Conservation (phyloP, 2,329 filamentous ascomycete species). For the Fusarium armeniacum region DNA sequence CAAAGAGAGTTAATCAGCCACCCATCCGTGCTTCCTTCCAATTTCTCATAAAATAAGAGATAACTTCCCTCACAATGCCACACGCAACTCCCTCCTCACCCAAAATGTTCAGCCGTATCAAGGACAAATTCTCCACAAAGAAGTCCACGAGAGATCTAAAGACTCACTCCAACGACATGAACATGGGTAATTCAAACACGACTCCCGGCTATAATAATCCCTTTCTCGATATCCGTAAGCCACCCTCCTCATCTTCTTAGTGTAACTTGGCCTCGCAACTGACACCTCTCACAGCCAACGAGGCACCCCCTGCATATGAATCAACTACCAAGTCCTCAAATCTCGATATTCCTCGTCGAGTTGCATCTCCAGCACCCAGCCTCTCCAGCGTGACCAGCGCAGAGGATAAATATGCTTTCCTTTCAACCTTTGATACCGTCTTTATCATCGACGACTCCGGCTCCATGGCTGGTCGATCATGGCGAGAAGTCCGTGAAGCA, state of each 20-base stretch:
- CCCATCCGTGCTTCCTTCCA: background rate
- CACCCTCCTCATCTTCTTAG: background rate
- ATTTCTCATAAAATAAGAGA: conserved; percentile 5
- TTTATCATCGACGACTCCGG: conserved; percentile 94
- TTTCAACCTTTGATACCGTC: conserved; percentile 84
- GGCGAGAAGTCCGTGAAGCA: conserved; percentile 80
- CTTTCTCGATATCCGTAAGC: conserved; percentile 24
- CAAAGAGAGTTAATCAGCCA: conserved; percentile 9
- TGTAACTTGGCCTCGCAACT: background rate
- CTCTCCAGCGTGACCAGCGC: conserved; percentile 55
- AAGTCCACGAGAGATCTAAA: conserved; percentile 8
- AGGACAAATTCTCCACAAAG: conserved; percentile 54
- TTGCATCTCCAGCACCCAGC: conserved; percentile 31
- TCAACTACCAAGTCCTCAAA: conserved; percentile 6
- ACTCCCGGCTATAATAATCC: conserved; percentile 6
- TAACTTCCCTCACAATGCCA: conserved; percentile 15
- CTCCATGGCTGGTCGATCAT: conserved; percentile 83
- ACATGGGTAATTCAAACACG: conserved; percentile 23
- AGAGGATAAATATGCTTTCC: conserved; percentile 82
- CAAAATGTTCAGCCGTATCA: conserved; percentile 49
- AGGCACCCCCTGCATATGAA: conserved; percentile 57
- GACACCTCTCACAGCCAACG: conserved; percentile 36
- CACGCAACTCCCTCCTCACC: conserved; percentile 27
- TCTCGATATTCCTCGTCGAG: conserved; percentile 35
- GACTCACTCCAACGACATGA: background rate